Percentiles rank a stretch among this genome's conserved stretches.
Evolutionary conservation across 306 rosid genomes (phyloP).

Genomic region (Lathyrus tuberosus): DNA sequence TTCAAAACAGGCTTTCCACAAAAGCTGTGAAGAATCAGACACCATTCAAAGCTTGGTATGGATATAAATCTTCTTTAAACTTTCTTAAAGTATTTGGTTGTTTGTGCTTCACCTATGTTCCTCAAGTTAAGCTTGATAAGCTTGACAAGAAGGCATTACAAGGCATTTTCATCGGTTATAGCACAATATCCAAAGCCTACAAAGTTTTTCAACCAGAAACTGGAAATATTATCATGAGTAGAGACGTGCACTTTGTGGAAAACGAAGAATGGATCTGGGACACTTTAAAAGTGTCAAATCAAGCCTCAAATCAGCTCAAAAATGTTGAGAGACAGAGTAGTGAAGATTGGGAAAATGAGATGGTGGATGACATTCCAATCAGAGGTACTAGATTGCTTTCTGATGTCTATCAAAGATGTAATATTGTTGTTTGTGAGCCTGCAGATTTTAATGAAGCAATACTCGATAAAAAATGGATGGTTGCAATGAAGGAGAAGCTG

Average conservation of each 20-base stretch:
- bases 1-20: no score
- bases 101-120: not conserved
- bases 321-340: no score
- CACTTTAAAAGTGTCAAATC: no score
- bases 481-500: not conserved
- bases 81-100: not conserved
- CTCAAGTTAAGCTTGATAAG: conserved; percentile 5
- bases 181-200: not conserved
- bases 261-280: not conserved
- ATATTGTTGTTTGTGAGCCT: not conserved
- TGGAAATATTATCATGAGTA: not conserved
- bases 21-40: no score
- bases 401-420: not conserved
- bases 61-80: no score
- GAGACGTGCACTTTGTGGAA: not conserved
- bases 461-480: not conserved
- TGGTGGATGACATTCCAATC: not conserved
- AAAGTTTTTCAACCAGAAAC: not conserved
- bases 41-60: no score
- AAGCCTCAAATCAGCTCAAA: no score
- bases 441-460: not conserved
- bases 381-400: not conserved
- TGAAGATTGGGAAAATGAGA: not conserved
- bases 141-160: not conserved
- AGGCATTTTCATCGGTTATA: not conserved